phyloP scores from a whole-genome alignment of 2,329 filamentous ascomycete genomes.

The Botrytis sinoallii region DNA sequence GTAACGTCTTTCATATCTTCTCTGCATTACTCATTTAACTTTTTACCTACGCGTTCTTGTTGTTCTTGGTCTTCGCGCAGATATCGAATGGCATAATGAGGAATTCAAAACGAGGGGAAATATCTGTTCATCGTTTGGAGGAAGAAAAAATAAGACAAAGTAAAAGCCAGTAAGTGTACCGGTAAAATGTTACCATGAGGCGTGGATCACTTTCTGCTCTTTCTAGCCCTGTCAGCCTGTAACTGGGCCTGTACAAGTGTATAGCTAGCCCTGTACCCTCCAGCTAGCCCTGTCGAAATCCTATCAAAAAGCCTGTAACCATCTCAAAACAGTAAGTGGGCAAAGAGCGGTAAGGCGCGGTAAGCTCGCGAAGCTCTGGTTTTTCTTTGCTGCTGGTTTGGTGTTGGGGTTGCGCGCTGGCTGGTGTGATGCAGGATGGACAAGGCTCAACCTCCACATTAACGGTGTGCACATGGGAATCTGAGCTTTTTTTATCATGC shows the following conservation, averaged over 20 bases:
- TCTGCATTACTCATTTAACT: background rate
- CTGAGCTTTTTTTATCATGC: background rate
- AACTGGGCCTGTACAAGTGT: background rate
- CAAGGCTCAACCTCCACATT: background rate
- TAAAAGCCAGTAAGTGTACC: constrained; percentile 1
- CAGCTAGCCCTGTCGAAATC: background rate
- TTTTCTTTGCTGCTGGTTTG: background rate
- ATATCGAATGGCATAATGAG: background rate
- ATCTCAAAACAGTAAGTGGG: constrained; percentile 3
- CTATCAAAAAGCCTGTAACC: background rate
- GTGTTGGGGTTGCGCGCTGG: constrained; percentile 3
- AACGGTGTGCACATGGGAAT: constrained; percentile 1
- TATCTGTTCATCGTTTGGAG: background rate
- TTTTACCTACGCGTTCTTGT: background rate
- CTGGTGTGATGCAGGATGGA: background rate
- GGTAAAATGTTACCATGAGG: constrained; percentile 2
- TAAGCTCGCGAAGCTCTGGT: background rate
- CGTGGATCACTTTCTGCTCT: background rate
- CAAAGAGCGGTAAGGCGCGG: constrained; percentile 7
- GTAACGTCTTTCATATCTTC: background rate
- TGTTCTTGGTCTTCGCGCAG: background rate
- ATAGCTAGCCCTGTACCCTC: background rate
- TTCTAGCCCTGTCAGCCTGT: background rate
- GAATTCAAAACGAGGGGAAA: background rate
- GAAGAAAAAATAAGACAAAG: background rate